These are phyloP conservation scores for Eutrema yunnanense DNA, from an alignment of 345 rosid genomes.

Conservation along the genomic window DNA sequence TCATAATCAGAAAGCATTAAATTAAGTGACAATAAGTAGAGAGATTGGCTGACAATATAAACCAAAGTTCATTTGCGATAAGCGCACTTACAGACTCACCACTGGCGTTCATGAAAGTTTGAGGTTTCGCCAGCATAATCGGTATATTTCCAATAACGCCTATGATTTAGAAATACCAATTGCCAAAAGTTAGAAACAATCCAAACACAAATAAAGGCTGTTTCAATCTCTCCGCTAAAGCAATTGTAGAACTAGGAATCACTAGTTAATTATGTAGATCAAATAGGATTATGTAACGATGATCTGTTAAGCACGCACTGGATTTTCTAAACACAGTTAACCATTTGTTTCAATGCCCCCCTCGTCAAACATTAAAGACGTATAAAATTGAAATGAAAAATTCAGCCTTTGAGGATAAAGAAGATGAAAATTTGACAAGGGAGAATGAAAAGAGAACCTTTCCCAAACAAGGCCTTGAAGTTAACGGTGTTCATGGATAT, in stretches of 20 bases:
- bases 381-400: neutral
- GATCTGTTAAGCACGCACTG: neutral
- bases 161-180: slow-evolving; percentile 22
- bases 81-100: slow-evolving; percentile 95
- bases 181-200: neutral
- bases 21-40: neutral
- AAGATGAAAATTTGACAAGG: neutral
- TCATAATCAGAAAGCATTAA: slow-evolving; percentile 2
- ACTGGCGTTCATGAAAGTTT: slow-evolving; percentile 90
- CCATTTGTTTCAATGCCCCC: neutral
- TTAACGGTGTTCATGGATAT: slow-evolving; percentile 58
- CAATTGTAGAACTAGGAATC: neutral
- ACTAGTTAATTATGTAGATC: neutral
- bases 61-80: slow-evolving; percentile 18
- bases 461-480: slow-evolving; percentile 69
- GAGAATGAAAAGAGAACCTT: slow-evolving; percentile 39
- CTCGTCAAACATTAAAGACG: neutral
- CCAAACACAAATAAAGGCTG: neutral
- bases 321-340: neutral
- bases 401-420: neutral
- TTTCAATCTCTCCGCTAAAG: neutral
- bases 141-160: slow-evolving; percentile 78
- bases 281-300: neutral
- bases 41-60: neutral
- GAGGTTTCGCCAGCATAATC: slow-evolving; percentile 91